Evolutionary conservation across 1,284 basidiomycete species (phyloP).

Genomic region (Amylostereum areolatum): DNA sequence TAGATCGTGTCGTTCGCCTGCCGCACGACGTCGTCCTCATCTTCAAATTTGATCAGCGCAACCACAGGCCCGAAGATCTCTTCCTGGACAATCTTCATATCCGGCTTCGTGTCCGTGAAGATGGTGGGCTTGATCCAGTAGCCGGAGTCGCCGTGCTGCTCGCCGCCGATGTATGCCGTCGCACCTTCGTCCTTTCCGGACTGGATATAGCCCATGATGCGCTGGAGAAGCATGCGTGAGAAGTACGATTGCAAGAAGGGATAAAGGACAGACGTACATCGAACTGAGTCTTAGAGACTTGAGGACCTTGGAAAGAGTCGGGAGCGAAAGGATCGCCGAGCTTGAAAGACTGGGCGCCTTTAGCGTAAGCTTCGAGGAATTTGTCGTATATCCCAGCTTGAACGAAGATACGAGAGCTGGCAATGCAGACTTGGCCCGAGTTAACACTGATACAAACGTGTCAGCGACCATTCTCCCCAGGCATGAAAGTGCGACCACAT

Average conservation of each 20-base stretch:
- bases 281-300: constrained; percentile 70
- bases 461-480: not conserved
- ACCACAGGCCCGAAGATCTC: constrained; percentile 62
- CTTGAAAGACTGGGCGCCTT: constrained; percentile 48
- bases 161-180: constrained; percentile 74
- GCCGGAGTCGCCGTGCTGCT: constrained; percentile 66
- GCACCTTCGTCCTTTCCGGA: constrained; percentile 82
- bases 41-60: constrained; percentile 59
- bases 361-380: constrained; percentile 61
- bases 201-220: constrained; percentile 87
- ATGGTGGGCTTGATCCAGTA: constrained; percentile 83
- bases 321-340: constrained; percentile 79
- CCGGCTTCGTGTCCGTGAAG: constrained; percentile 72
- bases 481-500: constrained; percentile 18
- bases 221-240: constrained; percentile 37
- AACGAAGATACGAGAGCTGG: constrained; percentile 83
- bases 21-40: constrained; percentile 57
- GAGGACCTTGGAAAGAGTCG: constrained; percentile 81
- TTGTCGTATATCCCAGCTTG: constrained; percentile 80
- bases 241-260: not conserved
- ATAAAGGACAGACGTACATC: constrained; percentile 35
- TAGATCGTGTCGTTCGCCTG: constrained; percentile 85
- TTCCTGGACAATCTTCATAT: constrained; percentile 86
- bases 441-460: constrained; percentile 46
- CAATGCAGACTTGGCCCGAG: constrained; percentile 82